Evolutionary conservation across 495 filamentous ascomycete genomes (phyloP), one percentile per base, ranked within the genome.

Genomic region (Lepraria neglecta): DNA sequence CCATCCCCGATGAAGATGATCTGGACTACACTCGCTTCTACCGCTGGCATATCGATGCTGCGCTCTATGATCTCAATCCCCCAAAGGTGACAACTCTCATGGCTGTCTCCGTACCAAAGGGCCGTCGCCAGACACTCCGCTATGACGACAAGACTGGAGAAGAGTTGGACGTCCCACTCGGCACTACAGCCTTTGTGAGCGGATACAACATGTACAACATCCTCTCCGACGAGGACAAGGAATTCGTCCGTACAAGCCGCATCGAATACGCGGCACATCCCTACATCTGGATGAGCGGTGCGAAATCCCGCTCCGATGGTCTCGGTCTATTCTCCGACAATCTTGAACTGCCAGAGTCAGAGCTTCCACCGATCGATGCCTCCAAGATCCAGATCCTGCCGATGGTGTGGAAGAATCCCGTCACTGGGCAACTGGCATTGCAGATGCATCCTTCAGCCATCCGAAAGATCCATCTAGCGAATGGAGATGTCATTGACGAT

Each of bases 21-120:
- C 75, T 85, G 28, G 78, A 81, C 47, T 82, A 77, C 70, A 89
- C 87, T 6, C 82, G 86, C 28, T 90, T 89, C 72, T 89, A 87
- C 70, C 76, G 87, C 40, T 90, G 87, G 87, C 87, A 90, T 66
- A 89, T 90, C 59, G 87, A 90, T 68, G 87, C 87, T 11, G 86
- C 87, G 7, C 74, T 89, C 4, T 90, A 90, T 68, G 87, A 80
- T 14, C 76, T 88, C 19, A 80, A 87, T 38, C 86, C 87, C 3
- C 85, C 87, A 3, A 74, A 82, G 35, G 86, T 86, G 10, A 90
- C 87, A 0, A 84, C 85, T 0, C 76, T 90, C 9, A 69, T 89
- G 53, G 87, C 87, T 4, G 85, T 89, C 1, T 73, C 74, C 28
- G 85, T 90, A 1, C 87, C 86, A 0, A 73, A 76, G 44, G 86